Base-by-base conservation (phyloP, 2,329 filamentous ascomycete genomes). In the Emydomyces testavorans region DNA sequence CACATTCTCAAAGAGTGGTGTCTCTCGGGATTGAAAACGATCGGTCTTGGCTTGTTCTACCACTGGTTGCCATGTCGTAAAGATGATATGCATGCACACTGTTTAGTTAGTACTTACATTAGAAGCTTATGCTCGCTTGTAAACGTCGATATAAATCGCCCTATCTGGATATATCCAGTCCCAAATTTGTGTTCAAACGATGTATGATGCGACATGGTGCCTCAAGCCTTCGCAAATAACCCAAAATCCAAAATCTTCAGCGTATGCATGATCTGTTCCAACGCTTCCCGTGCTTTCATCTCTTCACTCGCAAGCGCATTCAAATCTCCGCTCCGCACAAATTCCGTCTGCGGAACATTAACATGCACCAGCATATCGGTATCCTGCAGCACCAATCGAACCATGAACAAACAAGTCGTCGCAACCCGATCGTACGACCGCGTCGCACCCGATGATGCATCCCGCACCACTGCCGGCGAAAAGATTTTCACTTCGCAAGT, bases 341-440 rank as follows among this genome's bases (percentile, higher is more conserved):
- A 78, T 26, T 86, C 80, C 6, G 82, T 80, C 63, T 92, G 83
- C 23, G 89, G 90, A 40, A 94, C 84, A 65, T 94, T 95, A 60
- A 94, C 78, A 34, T 85, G 85, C 53, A 94, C 79, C 39, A 94
- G 70, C 32, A 96, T 69, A 65, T 96, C 90, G 1, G 89, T 90
- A 49, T 72, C 73, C 61, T 88, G 75, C 58, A 77, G 75, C 65
- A 82, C 82, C 39, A 96, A 72, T 13, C 90, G 76, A 49, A 95
- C 69, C 34, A 95, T 71, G 13, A 86, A 78, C 54, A 94, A 73
- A 55, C 89, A 78, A 51, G 92, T 81, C 35, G 78, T 84, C 4
- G 52, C 62, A 4, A 61, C 61, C 13, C 51, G 54, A 49, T 54
- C 43, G 51, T 48, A 18, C 48, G 50, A 8, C 49, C 21, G n/a